A percentile compares a stretch with the other conserved stretches of the same genome.
These are phyloP conservation scores for Mallotus nudiflorus DNA, from an alignment of 345 rosid species.

Conservation along the genomic window DNA sequence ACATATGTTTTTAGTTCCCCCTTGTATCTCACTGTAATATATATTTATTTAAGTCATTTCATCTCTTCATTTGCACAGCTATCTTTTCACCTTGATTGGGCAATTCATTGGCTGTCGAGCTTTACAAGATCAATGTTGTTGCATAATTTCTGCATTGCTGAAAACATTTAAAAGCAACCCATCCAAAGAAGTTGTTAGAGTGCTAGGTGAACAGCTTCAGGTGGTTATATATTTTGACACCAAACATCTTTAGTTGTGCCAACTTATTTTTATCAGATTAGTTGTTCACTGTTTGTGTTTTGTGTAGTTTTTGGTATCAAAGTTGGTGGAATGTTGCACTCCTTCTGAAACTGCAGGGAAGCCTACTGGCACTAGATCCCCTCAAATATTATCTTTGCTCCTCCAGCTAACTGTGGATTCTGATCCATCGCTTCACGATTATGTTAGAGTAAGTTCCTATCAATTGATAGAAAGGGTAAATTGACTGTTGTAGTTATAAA, in stretches of 20 bases:
- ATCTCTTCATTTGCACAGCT: constrained; percentile 51
- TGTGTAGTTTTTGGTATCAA: constrained; percentile 84
- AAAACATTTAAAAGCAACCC: constrained; percentile 54
- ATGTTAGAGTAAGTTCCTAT: constrained; percentile 59
- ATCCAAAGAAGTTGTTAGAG: constrained; percentile 59
- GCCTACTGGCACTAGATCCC: constrained; percentile 47
- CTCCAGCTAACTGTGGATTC: constrained; percentile 58
- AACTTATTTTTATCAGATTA: neutral
- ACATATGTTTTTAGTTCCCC: constrained; percentile 33
- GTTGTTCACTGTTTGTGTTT: constrained; percentile 26
- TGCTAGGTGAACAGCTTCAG: constrained; percentile 94
- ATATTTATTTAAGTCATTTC: constrained; percentile 17
- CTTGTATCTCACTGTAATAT: neutral
- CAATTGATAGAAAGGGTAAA: constrained; percentile 11
- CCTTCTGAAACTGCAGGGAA: constrained; percentile 46
- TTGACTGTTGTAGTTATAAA: constrained; percentile 13
- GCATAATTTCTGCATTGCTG: constrained; percentile 60
- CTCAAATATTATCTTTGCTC: constrained; percentile 62
- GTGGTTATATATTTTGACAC: constrained; percentile 35
- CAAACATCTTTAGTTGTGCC: neutral
- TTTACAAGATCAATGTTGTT: constrained; percentile 89
- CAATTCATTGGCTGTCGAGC: constrained; percentile 62
- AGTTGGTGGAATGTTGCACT: constrained; percentile 81
- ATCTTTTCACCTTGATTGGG: constrained; percentile 82
- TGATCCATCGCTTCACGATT: constrained; percentile 65